A percentile compares a stretch with the other conserved stretches of the same genome.
These are phyloP conservation scores for Emergomyces pasteurianus DNA, from an alignment of 2,329 filamentous ascomycete genomes.

Conservation along the genomic window DNA sequence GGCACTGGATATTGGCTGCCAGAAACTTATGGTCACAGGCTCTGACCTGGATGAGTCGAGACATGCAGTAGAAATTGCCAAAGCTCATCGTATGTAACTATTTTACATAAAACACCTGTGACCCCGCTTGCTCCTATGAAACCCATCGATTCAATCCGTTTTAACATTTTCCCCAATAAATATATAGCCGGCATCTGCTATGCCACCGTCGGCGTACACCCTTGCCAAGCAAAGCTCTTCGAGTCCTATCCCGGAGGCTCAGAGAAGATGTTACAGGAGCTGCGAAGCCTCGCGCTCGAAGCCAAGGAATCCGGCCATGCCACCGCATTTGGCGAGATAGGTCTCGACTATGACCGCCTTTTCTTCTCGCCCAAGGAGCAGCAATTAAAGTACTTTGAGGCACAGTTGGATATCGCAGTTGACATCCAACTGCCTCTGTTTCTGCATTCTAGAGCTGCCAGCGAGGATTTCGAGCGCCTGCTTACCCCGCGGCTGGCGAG, in stretches of 20 bases:
- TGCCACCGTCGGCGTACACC: constrained; percentile 86
- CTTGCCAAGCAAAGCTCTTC: constrained; percentile 75
- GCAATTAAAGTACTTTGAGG: constrained; percentile 74
- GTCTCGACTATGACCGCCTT: constrained; percentile 88
- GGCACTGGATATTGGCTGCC: constrained; percentile 65
- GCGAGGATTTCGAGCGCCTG: constrained; percentile 67
- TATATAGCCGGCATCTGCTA: constrained; percentile 64
- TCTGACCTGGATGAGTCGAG: constrained; percentile 70
- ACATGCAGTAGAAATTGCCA: constrained; percentile 61
- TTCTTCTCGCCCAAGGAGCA: constrained; percentile 66
- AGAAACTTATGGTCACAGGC: constrained; percentile 86
- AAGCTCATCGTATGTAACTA: constrained; percentile 60
- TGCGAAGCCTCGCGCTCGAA: constrained; percentile 53
- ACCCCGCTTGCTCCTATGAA: neutral
- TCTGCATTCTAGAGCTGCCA: constrained; percentile 79
- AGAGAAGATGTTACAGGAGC: constrained; percentile 38
- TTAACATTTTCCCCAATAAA: neutral
- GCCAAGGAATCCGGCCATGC: constrained; percentile 50
- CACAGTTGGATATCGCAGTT: constrained; percentile 68
- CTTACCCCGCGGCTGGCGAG: constrained; percentile 52
- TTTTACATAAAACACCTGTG: neutral
- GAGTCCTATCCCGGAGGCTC: constrained; percentile 42
- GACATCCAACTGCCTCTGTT: constrained; percentile 76
- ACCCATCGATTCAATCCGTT: neutral
- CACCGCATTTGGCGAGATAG: constrained; percentile 83